Base-by-base conservation (phyloP, 2,329 filamentous ascomycete genomes). In the Monilinia laxa region DNA sequence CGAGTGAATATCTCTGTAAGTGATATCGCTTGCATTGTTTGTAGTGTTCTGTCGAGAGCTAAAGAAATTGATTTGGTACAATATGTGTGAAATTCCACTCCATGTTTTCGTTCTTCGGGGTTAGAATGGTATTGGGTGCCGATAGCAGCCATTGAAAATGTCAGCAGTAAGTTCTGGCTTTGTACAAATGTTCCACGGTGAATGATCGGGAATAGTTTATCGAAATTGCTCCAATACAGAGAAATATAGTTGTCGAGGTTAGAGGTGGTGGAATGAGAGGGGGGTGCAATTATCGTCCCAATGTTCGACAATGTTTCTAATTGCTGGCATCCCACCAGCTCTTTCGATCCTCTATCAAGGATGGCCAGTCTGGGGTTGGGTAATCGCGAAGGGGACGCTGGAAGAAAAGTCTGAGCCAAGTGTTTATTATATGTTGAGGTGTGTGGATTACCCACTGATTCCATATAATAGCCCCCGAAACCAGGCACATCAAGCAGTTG, bases 361-460 rank as follows among this genome's bases (percentile, higher is more conserved):
- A 66, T 57, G 70, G 68, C 73, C 70, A 73, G 67, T 73, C 71
- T 64, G 68, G 73, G n/a, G 67, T 67, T 66, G 70, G 71, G 70
- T 70, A 72, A 64, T 71, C 70, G 68, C 68, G 72, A 65, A 64
- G 73, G 65, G 67, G 71, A 71, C 52, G 72, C 74, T 75, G 73
- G 23, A 65, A 71, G 31, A 65, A 71, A 71, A 69, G 68, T 67
- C 73, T 75, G 74, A 75, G 74, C 70, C 67, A 75, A 65, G 66
- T 73, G 68, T 65, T 73, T 74, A 67, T 58, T 70, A 73, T 71
- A 71, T 62, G 73, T 73, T 71, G 75, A 70, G 63, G 71, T 71
- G 71, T 72, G 66, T 73, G 74, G 73, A 74, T 72, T 73, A 75
- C 73, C 75, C 73, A 75, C 75, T 74, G 73, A 71, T 73, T 76